phyloP scores from a whole-genome alignment of 805 yeast species.

The Hanseniaspora valbyensis region DNA sequence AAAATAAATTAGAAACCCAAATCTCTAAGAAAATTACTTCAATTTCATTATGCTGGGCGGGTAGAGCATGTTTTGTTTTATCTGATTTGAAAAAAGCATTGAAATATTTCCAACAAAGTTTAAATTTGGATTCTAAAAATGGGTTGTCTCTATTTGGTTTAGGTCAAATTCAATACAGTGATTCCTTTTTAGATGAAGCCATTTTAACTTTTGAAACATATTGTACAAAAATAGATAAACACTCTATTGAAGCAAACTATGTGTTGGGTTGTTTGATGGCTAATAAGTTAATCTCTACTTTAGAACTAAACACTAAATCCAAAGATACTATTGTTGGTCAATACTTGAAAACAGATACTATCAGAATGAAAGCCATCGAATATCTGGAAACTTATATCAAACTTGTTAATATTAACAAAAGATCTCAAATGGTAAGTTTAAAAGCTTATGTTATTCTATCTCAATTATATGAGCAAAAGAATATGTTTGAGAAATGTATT shows the following conservation, averaged over 20 bases:
- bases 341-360: constrained; percentile 16
- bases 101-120: constrained; percentile 59
- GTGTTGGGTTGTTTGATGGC: constrained; percentile 68
- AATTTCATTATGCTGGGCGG: constrained; percentile 76
- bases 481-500: constrained; percentile 52
- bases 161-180: constrained; percentile 71
- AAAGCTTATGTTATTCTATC: constrained; percentile 63
- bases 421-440: constrained; percentile 46
- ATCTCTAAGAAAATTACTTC: constrained; percentile 34
- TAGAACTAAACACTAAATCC: constrained; percentile 17
- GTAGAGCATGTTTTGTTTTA: constrained; percentile 55
- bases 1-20: constrained; percentile 30
- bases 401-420: constrained; percentile 39
- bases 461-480: constrained; percentile 55
- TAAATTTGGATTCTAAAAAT: constrained; percentile 52
- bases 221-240: constrained; percentile 46
- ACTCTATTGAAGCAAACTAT: constrained; percentile 48
- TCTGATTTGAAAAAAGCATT: constrained; percentile 61
- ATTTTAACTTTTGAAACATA: constrained; percentile 71
- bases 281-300: constrained; percentile 26
- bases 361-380: constrained; percentile 44
- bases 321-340: constrained; percentile 11
- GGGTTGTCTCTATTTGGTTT: constrained; percentile 66
- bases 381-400: constrained; percentile 61
- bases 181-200: constrained; percentile 72